Conservation (phyloP, 2,329 filamentous ascomycete genomes). For the Paradendryphiella salina region DNA sequence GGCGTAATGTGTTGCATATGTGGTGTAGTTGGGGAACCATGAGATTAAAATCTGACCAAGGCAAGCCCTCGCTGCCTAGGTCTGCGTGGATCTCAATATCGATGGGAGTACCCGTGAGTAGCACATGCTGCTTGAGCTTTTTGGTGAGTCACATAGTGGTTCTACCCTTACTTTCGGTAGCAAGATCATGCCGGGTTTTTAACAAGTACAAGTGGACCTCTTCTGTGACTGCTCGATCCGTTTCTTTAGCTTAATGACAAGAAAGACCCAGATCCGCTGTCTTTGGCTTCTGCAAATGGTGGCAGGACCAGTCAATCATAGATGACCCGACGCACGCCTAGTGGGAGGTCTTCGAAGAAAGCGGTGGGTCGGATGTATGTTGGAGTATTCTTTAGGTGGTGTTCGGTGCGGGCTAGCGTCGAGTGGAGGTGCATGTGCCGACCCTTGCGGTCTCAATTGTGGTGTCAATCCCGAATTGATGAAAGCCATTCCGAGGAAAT, state of each 20-base stretch:
- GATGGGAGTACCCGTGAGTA: not conserved
- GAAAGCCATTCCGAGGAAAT: too few species aligned
- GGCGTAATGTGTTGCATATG: too few species aligned
- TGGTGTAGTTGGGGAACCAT: too few species aligned
- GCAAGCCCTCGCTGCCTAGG: too few species aligned
- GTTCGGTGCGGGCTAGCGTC: too few species aligned
- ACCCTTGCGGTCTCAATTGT: too few species aligned
- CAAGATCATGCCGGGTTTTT: not conserved
- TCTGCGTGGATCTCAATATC: not conserved
- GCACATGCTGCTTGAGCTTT: not conserved
- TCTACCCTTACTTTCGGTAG: not conserved
- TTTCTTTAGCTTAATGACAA: not conserved
- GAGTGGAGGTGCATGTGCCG: too few species aligned
- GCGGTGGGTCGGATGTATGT: too few species aligned
- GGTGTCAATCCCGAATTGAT: too few species aligned
- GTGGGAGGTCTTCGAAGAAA: not conserved
- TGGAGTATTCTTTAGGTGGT: too few species aligned
- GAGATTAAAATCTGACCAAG: too few species aligned
- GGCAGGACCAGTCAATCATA: not conserved
- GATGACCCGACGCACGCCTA: not conserved
- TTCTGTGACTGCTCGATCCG: not conserved
- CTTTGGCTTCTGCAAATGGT: not conserved
- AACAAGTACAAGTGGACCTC: not conserved
- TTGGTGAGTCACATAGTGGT: not conserved
- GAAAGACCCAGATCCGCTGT: not conserved